These are phyloP conservation scores for Plasmodium vivax DNA, from an alignment of 169 alveolate species.

Conservation along the genomic window DNA sequence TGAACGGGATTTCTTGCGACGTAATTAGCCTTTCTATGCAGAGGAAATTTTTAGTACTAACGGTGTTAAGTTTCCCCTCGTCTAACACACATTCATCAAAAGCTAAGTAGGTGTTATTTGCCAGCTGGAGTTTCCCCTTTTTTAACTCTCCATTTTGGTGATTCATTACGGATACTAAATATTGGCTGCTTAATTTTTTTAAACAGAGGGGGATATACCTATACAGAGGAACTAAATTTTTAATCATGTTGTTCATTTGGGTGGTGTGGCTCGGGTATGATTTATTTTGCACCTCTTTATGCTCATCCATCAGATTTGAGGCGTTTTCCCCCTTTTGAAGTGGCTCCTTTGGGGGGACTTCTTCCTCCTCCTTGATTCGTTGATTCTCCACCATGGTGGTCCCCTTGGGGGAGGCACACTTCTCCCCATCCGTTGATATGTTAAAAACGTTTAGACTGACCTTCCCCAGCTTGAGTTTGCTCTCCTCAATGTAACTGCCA, in stretches of 20 bases:
- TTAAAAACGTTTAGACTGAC: conserved; percentile 47
- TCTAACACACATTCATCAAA: conserved; percentile 73
- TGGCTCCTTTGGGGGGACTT: not conserved
- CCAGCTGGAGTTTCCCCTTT: conserved; percentile 67
- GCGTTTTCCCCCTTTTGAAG: not conserved
- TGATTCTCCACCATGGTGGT: not conserved
- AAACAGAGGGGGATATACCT: conserved; percentile 61
- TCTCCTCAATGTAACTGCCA: conserved; percentile 61
- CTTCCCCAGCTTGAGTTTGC: conserved; percentile 54
- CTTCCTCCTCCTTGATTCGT: not conserved
- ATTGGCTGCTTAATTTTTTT: conserved; percentile 24
- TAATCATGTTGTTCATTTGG: conserved; percentile 42
- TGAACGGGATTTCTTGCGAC: conserved; percentile 48
- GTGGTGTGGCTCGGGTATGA: not conserved
- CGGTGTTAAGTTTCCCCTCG: conserved; percentile 41
- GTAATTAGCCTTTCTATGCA: conserved; percentile 63
- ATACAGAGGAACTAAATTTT: conserved; percentile 54
- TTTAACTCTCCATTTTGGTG: conserved; percentile 61
- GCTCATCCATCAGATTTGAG: not conserved
- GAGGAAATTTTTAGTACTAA: conserved; percentile 59
- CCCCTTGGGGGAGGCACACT: not conserved
- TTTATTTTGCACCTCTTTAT: not conserved
- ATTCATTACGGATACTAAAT: conserved; percentile 64
- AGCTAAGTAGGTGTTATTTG: conserved; percentile 55
- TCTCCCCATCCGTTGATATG: not conserved